Conservation (phyloP, 352 stramenopile species). For the Phytopythium delawarense region DNA sequence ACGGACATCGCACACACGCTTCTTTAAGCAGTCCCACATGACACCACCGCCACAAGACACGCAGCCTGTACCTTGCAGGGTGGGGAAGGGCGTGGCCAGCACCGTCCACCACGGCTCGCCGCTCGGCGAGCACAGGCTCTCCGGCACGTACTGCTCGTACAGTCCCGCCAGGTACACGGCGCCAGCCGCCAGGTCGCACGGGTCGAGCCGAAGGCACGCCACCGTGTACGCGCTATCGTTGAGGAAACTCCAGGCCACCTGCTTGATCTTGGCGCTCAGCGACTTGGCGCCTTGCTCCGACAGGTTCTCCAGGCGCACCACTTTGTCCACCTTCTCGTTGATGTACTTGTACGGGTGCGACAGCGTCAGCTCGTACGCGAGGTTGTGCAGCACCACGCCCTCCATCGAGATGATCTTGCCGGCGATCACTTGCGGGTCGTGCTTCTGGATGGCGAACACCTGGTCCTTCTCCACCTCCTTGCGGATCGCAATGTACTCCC, state of each 20-base stretch:
- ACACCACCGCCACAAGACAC: constrained; percentile 24
- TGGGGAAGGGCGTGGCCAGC: constrained; percentile 59
- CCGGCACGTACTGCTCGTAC: constrained; percentile 78
- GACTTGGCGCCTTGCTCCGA: constrained; percentile 45
- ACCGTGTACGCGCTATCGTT: constrained; percentile 87
- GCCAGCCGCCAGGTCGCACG: constrained; percentile 65
- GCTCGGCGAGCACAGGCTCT: constrained; percentile 43
- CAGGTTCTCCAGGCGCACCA: constrained; percentile 62
- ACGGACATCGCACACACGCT: constrained; percentile 44
- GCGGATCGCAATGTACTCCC: constrained; percentile 65
- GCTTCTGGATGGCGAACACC: constrained; percentile 74
- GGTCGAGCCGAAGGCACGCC: constrained; percentile 73
- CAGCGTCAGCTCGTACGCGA: constrained; percentile 83
- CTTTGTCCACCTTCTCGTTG: constrained; percentile 83
- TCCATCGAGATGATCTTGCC: constrained; percentile 85
- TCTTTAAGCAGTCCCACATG: constrained; percentile 62
- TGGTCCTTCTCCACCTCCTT: constrained; percentile 74
- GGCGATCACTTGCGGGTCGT: constrained; percentile 58
- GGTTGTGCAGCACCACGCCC: constrained; percentile 71
- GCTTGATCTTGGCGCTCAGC: constrained; percentile 76
- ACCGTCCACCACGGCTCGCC: constrained; percentile 72
- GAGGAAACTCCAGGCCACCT: constrained; percentile 86
- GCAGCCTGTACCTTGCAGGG: constrained; percentile 73
- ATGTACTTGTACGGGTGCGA: constrained; percentile 86
- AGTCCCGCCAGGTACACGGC: constrained; percentile 81